Evolutionary conservation across 208 protist genomes (phyloP).

Genomic region (Spongospora subterranea): DNA sequence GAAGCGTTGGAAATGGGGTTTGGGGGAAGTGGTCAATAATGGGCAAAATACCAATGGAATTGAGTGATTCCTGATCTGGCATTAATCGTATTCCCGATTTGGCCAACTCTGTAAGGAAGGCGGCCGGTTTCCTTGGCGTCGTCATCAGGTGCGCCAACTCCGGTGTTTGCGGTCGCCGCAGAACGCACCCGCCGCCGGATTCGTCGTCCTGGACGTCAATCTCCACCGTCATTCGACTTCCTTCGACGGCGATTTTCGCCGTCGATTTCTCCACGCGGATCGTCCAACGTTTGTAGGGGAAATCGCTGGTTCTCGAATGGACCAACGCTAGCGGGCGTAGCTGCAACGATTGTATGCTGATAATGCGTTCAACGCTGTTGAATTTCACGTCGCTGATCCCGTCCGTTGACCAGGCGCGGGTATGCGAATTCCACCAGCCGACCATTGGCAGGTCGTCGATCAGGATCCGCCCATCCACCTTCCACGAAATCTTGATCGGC

Average conservation of each 20-base stretch:
- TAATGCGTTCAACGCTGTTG: slow-evolving; percentile 23
- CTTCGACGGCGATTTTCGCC: background rate
- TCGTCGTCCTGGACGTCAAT: slow-evolving; percentile 17
- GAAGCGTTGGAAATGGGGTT: no score
- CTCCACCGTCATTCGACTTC: slow-evolving; percentile 1
- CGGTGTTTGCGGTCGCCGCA: background rate
- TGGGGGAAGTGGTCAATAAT: background rate
- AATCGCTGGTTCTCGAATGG: background rate
- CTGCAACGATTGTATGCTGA: slow-evolving; percentile 34
- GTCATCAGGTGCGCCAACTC: slow-evolving; percentile 32
- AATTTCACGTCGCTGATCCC: slow-evolving; percentile 12
- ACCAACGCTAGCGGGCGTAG: slow-evolving; percentile 12
- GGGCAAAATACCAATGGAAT: background rate
- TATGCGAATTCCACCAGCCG: background rate
- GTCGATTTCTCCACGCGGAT: background rate
- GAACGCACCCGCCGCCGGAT: no score
- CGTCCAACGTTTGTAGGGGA: background rate
- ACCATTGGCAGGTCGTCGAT: slow-evolving; percentile 34
- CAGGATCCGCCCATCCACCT: background rate
- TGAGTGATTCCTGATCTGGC: background rate
- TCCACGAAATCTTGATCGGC: slow-evolving; percentile 48
- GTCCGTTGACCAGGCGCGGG: background rate
- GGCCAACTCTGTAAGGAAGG: background rate
- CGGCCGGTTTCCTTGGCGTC: background rate
- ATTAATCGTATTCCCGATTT: background rate